A percentile compares a stretch with the other conserved stretches of the same genome.
Evolutionary conservation across 1,139 yeast genomes (phyloP).

Genomic region (Debaryomycetaceae sp.): DNA sequence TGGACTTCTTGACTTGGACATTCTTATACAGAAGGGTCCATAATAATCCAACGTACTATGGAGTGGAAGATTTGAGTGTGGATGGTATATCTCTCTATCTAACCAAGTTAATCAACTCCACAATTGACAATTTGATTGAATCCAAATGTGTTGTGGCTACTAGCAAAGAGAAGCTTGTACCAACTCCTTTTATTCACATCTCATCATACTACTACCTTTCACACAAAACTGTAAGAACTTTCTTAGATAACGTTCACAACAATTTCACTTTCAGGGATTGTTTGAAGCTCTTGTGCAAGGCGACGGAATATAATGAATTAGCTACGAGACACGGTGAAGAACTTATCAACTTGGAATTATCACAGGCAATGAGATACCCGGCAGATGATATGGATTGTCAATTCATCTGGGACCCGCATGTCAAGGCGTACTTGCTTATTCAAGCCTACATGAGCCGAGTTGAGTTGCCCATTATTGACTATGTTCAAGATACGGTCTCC

Average conservation of each 20-base stretch:
- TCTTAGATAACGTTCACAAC: constrained; percentile 50
- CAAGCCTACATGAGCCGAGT: constrained; percentile 86
- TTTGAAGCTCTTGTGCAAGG: constrained; percentile 68
- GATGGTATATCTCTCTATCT: constrained; percentile 71
- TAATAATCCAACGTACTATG: constrained; percentile 93
- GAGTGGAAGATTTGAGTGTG: constrained; percentile 66
- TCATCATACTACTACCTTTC: constrained; percentile 92
- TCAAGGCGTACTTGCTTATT: constrained; percentile 76
- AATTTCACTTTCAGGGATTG: constrained; percentile 65
- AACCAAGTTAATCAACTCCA: constrained; percentile 65
- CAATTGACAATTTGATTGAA: constrained; percentile 64
- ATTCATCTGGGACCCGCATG: constrained; percentile 94
- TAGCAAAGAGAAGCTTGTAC: constrained; percentile 50
- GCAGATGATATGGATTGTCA: constrained; percentile 63
- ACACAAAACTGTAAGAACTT: constrained; percentile 77
- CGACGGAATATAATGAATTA: constrained; percentile 85
- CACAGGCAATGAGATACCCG: constrained; percentile 73
- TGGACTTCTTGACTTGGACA: constrained; percentile 94
- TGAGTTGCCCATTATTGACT: constrained; percentile 92
- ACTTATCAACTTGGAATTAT: constrained; percentile 84
- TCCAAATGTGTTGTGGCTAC: constrained; percentile 64
- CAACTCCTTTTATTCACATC: constrained; percentile 83
- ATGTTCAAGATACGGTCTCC: constrained; percentile 88
- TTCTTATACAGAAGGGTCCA: constrained; percentile 90
- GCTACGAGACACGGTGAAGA: constrained; percentile 97